Percentiles rank a stretch among this genome's conserved stretches.
These are phyloP conservation scores for Dictyostelium intermedium DNA, from an alignment of 78 protist genomes.

Conservation along the genomic window DNA sequence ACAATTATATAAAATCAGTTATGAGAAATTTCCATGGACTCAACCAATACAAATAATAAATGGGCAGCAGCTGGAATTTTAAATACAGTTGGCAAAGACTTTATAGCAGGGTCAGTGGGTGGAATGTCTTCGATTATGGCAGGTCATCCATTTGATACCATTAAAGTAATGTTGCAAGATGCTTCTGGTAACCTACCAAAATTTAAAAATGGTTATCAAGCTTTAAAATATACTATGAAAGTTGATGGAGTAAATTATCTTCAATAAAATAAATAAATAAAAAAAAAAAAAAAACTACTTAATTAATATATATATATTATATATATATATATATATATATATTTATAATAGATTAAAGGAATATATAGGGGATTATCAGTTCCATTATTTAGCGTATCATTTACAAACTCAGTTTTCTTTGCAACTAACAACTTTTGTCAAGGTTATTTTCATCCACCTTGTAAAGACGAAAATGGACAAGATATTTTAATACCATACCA, in stretches of 20 bases:
- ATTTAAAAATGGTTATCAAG: constrained; percentile 69
- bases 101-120: constrained; percentile 64
- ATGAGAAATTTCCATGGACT: not conserved
- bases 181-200: constrained; percentile 52
- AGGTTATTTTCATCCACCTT: constrained; percentile 29
- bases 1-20: not conserved
- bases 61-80: not conserved
- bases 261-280: too few species aligned
- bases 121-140: constrained; percentile 30
- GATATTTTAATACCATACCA: constrained; percentile 51
- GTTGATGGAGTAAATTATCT: constrained; percentile 52
- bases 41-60: constrained; percentile 8
- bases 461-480: not conserved
- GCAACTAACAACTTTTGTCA: constrained; percentile 52
- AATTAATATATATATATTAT: too few species aligned
- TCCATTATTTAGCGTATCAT: constrained; percentile 41
- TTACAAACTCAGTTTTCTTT: constrained; percentile 64
- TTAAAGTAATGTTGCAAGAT: constrained; percentile 59
- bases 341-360: constrained; percentile 20
- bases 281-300: not conserved
- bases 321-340: too few species aligned
- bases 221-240: constrained; percentile 35
- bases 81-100: constrained; percentile 35
- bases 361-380: constrained; percentile 58
- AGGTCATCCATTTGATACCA: constrained; percentile 76